Base-by-base conservation (phyloP, 768 basidiomycete genomes). In the Amanita polypyramis region DNA sequence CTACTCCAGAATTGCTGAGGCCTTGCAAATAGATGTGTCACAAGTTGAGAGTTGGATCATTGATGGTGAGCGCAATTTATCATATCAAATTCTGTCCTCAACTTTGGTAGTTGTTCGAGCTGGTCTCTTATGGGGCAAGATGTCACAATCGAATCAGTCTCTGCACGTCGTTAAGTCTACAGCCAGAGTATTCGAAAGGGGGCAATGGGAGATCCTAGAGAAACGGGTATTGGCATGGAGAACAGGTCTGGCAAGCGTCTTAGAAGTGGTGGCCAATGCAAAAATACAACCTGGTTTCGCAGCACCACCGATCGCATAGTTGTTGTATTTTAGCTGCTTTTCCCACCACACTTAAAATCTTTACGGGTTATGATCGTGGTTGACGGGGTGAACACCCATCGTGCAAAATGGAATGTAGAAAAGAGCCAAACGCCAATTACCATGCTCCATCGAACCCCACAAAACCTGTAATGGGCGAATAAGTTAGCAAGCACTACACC, bases 1-100 rank as follows among this genome's bases (percentile, higher is more conserved):
- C 0, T 93, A 93, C 62, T 61, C 76, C 8, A 75, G 72, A 56
- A 77, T 94, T 32, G 81, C 82, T 1, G 69, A 77, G 23, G 70
- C 76, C 10, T 65, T 93, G 37, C 76, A 86, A 53, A 77, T 89
- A 6, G 73, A 79, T 20, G 51, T 62, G 17, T 67, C 74, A 20
- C 70, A 86, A 51, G 87, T 93, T 23, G 91, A 93, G 61, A 80
- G 76, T 57, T 92, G 88, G 87, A 79, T 81, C 34, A 92, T 93
- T 52, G 87, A 92, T 65, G 82, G 89, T 90, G 58, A 51, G 70
- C 45, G 45, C 27, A 27, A 12, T 51, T 38, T 36, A 3, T 27
- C 27, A 25, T 38, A 17, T 40, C 39, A 21, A 47, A 51, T 20
- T 47, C 32, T 34, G 33, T 48, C 49, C 46, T 29, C 42, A 41